These are phyloP conservation scores for Globisporangium emineosum DNA, from an alignment of 352 stramenopile species.

Conservation along the genomic window DNA sequence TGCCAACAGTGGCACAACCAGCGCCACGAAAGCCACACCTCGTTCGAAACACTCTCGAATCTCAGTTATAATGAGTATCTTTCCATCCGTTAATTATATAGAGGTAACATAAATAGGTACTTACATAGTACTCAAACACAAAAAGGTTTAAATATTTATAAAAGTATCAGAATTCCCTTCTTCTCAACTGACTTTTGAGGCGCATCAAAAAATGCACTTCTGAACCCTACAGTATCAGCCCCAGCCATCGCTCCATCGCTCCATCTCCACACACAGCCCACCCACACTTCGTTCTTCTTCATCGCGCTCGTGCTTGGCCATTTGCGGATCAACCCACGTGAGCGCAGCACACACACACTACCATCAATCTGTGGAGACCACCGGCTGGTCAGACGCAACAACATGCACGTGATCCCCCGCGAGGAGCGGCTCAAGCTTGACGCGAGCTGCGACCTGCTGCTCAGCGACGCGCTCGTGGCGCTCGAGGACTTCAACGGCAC, in stretches of 20 bases:
- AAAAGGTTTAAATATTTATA: too few species aligned
- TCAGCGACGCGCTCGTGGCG: conserved; percentile 45
- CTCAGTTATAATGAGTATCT: not conserved
- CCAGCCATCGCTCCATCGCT: not conserved
- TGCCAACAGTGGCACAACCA: not conserved
- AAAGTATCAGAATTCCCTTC: too few species aligned
- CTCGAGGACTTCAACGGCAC: conserved; percentile 40
- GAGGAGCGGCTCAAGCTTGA: conserved; percentile 42
- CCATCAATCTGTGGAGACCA: not conserved
- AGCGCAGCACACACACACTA: not conserved
- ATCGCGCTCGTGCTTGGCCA: not conserved
- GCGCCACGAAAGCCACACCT: not conserved
- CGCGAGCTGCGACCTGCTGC: conserved; percentile 36
- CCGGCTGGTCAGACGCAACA: not conserved
- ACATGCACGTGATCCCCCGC: conserved; percentile 20
- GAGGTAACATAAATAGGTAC: too few species aligned
- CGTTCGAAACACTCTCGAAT: conserved; percentile 1
- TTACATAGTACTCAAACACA: too few species aligned
- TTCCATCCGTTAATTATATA: not conserved
- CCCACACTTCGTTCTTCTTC: not conserved
- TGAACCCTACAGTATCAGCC: not conserved
- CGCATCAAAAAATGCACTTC: not conserved
- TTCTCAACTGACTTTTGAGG: not conserved
- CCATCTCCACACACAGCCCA: not conserved
- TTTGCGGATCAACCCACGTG: not conserved